These are phyloP conservation scores for Ogataea methanolica DNA, from an alignment of 805 yeast genomes.

Conservation along the genomic window DNA sequence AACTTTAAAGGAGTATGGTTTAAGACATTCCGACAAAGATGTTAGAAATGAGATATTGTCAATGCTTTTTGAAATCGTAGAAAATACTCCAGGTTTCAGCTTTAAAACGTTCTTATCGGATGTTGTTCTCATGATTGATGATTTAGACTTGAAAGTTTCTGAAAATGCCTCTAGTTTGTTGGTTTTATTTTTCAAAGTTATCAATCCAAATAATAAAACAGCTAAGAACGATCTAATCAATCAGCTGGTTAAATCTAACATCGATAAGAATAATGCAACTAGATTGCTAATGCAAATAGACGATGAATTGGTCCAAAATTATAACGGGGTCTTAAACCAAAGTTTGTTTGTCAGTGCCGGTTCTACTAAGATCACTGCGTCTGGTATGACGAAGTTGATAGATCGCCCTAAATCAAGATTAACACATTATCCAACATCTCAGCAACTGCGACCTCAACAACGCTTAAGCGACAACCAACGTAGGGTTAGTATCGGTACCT, in stretches of 20 bases:
- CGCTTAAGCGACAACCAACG: neutral
- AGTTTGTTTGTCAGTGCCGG: constrained; percentile 27
- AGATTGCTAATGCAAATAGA: constrained; percentile 29
- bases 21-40: constrained; percentile 33
- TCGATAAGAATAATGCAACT: constrained; percentile 22
- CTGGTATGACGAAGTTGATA: neutral
- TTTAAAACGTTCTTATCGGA: constrained; percentile 27
- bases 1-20: constrained; percentile 39
- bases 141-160: constrained; percentile 13
- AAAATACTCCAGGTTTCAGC: constrained; percentile 30
- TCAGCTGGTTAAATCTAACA: constrained; percentile 34
- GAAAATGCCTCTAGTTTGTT: constrained; percentile 25
- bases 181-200: constrained; percentile 32
- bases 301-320: constrained; percentile 19
- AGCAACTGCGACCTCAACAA: constrained; percentile 1
- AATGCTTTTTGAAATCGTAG: constrained; percentile 40
- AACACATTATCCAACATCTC: constrained; percentile 3
- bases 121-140: constrained; percentile 20
- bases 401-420: constrained; percentile 14
- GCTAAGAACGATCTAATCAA: constrained; percentile 43
- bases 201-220: constrained; percentile 26
- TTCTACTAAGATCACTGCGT: constrained; percentile 21
- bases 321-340: constrained; percentile 8
- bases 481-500: neutral
- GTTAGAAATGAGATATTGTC: constrained; percentile 40